Evolutionary conservation across 495 filamentous ascomycete genomes (phyloP), one percentile per base, ranked within the genome.

Genomic region (Penicillium longicatenatum): DNA sequence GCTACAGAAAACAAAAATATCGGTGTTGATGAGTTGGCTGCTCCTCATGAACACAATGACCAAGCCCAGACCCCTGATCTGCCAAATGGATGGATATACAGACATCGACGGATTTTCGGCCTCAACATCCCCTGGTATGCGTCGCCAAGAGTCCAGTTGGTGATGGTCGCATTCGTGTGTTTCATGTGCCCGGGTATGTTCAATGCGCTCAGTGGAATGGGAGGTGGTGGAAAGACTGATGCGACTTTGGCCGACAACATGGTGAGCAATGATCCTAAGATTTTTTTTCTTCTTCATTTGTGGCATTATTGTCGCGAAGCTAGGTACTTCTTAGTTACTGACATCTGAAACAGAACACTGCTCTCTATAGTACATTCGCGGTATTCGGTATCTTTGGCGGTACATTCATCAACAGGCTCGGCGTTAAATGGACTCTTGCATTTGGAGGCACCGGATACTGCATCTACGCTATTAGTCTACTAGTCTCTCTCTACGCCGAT

Each of bases 101-200:
- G 33, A 49, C 45, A 47, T 7, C n/a, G 42, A 6, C 43, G 53
- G 0, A 16, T 55, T 11, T 39, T 47, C 31, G 43, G 53, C 2
- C 21, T 16, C 5, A 39, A 17, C 5, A 17, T 49, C 31, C 45
- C 53, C 26, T 89, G 84, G 81, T 91, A 86, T 70, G 87, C 87
- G 57, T 89, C 86, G 48, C 89, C 89, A 16, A 79, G 79, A 55
- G 55, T 70, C 30, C 75, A 78, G 61, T 62, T 78, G 22, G 54
- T 62, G 14, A 58, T 77, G 48, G 73, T 78, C 26, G 61, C 73
- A 14, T 70, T 78, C 49, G 88, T 92, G 30, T 93, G 89, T 69
- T 92, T 93, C 78, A 68, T 92, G 54, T 92, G 90, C 68, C 89
- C 90, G 20, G 88, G 88, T 65, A 83, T 82, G 81, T 92, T 87